These are phyloP conservation scores for Teratosphaeria viscida DNA, from an alignment of 2,329 filamentous ascomycete genomes.

Conservation along the genomic window DNA sequence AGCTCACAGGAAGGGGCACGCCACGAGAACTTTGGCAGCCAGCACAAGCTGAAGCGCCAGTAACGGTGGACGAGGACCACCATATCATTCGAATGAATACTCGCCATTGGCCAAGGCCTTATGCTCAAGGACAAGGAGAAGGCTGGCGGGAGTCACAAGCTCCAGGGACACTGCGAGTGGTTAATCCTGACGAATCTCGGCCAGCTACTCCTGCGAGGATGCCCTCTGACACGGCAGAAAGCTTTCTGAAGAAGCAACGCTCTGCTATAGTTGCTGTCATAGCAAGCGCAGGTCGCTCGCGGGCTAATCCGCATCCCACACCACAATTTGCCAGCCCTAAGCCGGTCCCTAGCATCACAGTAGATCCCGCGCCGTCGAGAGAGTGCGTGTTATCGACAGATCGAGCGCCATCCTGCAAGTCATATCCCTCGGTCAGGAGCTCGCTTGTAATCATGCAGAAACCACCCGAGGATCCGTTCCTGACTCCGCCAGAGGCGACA, in stretches of 20 bases:
- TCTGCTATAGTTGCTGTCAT: slow-evolving; percentile 9
- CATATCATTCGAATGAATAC: slow-evolving; percentile 25
- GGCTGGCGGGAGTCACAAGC: slow-evolving; percentile 21
- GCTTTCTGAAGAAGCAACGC: slow-evolving; percentile 15
- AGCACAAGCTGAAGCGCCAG: slow-evolving; percentile 9
- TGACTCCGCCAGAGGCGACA: slow-evolving; percentile 10
- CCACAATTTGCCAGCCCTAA: neutral
- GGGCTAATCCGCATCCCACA: slow-evolving; percentile 5
- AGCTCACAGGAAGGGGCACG: slow-evolving; percentile 7
- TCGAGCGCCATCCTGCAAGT: slow-evolving; percentile 14
- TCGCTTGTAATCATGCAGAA: slow-evolving; percentile 13
- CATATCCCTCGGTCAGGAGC: slow-evolving; percentile 15
- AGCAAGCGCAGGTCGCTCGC: slow-evolving; percentile 6
- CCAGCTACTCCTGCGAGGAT: slow-evolving; percentile 13
- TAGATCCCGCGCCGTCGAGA: slow-evolving; percentile 16
- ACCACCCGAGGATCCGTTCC: slow-evolving; percentile 20
- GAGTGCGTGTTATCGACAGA: slow-evolving; percentile 11
- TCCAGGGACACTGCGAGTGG: slow-evolving; percentile 20
- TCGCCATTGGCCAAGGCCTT: slow-evolving; percentile 25
- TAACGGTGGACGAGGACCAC: slow-evolving; percentile 22
- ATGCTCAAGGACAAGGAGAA: slow-evolving; percentile 21
- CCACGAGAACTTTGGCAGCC: slow-evolving; percentile 9
- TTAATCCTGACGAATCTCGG: slow-evolving; percentile 22
- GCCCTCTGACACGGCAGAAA: slow-evolving; percentile 9
- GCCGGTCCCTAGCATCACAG: slow-evolving; percentile 5